Base-by-base conservation (phyloP, 768 basidiomycete genomes). In the Leccinum arenicola region DNA sequence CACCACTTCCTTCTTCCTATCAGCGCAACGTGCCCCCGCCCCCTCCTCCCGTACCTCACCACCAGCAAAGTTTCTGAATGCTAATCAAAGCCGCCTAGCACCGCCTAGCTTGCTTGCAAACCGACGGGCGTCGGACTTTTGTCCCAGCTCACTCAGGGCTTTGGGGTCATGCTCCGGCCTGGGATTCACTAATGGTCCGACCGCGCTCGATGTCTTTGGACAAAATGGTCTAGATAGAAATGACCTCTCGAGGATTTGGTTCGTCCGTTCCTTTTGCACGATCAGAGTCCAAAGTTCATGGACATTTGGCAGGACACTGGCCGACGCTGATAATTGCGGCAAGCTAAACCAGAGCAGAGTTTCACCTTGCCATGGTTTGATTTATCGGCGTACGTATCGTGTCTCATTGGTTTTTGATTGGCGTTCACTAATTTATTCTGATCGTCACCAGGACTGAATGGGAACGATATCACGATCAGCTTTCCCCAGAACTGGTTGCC, bases 331-430 rank as follows among this genome's bases (percentile, higher is more conserved):
- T 61, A 93, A 98, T 74, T 87, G 94, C 23, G 97, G 97, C 23
- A 97, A 95, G 74, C 84, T 98, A 51, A 98, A 97, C 65, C 78
- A 96, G 27, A 27, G 89, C 92, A 12, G 97, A 98, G 71, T 99
- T 99, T 72, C 94, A 98, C 70, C 91, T 98, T 59, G 97, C 97
- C 0, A 99, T 99, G 96, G 92, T 54, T 78, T 98, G 56, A 98
- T 99, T 68, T 98, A 95, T 75, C 87, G 97, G 70, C 83, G 96
- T 98, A 76, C 66, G 91, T 84, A 61, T 52, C 49, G 2, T 23
- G 33, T 54, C 29, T 57, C 21, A 56, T 55, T 17, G 54, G 51
- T 58, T 14, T 29, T 29, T 29, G 27, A 29, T 29, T 29, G 27
- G 27, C 27, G 27, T 29, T 29, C 27, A 29, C 27, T 29, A 53